Conservation (phyloP, 2,329 filamentous ascomycete genomes). For the Gyromitra esculenta region DNA sequence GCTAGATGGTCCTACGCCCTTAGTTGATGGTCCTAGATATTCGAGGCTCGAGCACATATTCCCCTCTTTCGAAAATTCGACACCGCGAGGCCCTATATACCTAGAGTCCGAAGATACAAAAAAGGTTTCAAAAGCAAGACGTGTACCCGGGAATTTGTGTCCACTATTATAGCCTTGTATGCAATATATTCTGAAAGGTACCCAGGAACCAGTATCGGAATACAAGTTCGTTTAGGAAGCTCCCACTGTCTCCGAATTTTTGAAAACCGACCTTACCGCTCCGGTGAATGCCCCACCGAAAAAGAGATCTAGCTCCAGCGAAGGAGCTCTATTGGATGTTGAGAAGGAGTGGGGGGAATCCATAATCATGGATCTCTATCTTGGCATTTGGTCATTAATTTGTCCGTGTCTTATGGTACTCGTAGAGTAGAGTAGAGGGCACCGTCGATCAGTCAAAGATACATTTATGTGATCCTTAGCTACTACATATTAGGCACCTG, state of each 20-base stretch:
- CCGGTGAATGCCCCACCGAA: too few relatives aligned
- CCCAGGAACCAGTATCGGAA: neutral
- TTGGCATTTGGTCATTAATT: neutral
- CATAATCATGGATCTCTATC: slow-evolving; percentile 3
- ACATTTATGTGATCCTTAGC: neutral
- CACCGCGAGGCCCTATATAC: neutral
- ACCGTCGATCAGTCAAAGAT: neutral
- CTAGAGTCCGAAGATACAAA: neutral
- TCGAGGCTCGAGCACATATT: slow-evolving; percentile 13
- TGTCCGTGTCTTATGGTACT: neutral
- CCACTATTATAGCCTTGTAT: neutral
- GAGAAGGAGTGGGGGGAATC: neutral
- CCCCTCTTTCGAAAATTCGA: neutral
- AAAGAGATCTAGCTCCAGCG: too few relatives aligned
- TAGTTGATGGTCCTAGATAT: neutral
- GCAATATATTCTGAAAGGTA: neutral
- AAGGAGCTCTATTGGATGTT: too few relatives aligned
- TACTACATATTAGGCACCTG: neutral
- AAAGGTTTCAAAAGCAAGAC: neutral
- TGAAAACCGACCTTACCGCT: neutral
- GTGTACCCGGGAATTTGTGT: neutral
- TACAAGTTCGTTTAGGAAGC: neutral
- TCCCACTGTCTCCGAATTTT: neutral
- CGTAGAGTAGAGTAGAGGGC: neutral
- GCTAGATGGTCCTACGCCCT: neutral